Percentiles rank a stretch among this genome's conserved stretches.
Evolutionary conservation across 441 rosid genomes (phyloP).

Genomic region (Populus trichocarpa): DNA sequence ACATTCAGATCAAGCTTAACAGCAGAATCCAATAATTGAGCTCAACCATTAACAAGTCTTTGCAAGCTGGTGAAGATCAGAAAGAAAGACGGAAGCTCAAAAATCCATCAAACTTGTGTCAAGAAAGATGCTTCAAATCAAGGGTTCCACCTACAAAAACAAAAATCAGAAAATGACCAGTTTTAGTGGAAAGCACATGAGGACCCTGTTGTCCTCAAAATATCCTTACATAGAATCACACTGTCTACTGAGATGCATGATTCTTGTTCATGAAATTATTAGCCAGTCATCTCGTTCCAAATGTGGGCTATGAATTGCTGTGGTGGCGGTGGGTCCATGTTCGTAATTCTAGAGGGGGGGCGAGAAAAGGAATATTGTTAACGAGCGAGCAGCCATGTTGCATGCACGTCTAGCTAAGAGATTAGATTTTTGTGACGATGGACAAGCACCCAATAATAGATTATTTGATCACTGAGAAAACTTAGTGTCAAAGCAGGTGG

Average conservation of each 20-base stretch:
- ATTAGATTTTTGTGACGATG: neutral
- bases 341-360: neutral
- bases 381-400: neutral
- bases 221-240: neutral
- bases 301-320: neutral
- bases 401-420: neutral
- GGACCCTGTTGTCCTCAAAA: neutral
- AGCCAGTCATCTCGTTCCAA: neutral
- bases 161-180: neutral
- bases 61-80: neutral
- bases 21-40: neutral
- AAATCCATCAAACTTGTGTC: neutral
- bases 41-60: neutral
- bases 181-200: neutral
- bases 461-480: neutral
- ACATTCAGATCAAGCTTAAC: neutral
- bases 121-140: neutral
- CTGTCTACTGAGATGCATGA: neutral
- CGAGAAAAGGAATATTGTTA: conserved; percentile 4
- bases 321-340: neutral
- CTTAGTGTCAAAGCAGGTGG: neutral
- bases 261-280: neutral
- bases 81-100: neutral
- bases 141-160: neutral
- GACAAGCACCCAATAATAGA: neutral